These are phyloP conservation scores for Phytophthora cactorum DNA, from an alignment of 352 stramenopile species.

Conservation along the genomic window DNA sequence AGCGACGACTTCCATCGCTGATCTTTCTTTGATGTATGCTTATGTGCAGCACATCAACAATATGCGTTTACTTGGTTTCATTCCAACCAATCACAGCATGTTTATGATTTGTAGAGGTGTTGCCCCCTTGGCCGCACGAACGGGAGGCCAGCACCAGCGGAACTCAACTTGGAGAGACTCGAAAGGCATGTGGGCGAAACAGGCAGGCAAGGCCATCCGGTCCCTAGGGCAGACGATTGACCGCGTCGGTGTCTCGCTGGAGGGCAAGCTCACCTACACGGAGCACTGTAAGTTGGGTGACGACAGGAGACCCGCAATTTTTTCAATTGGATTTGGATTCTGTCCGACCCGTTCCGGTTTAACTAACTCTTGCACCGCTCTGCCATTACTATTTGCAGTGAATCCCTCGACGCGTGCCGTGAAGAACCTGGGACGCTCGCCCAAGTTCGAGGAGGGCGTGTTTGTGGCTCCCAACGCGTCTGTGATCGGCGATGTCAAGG, in stretches of 20 bases:
- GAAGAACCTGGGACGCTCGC: constrained; percentile 69
- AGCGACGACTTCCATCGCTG: constrained; percentile 12
- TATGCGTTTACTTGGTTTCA: constrained; percentile 6
- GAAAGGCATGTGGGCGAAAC: constrained; percentile 66
- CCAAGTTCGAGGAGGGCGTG: constrained; percentile 55
- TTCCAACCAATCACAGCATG: constrained; percentile 7
- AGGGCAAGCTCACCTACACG: constrained; percentile 84
- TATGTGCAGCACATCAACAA: constrained; percentile 18
- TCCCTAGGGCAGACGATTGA: constrained; percentile 87
- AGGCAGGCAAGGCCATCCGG: constrained; percentile 84
- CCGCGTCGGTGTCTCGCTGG: constrained; percentile 82
- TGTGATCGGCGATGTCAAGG: constrained; percentile 93
- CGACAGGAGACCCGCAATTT: background rate
- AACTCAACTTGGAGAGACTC: constrained; percentile 41
- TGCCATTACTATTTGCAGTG: constrained; percentile 45
- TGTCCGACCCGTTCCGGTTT: background rate
- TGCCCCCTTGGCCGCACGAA: constrained; percentile 33
- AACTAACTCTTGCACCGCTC: constrained; percentile 1
- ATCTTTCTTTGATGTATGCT: constrained; percentile 1
- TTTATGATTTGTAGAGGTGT: constrained; percentile 24
- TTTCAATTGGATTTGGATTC: constrained; percentile 3
- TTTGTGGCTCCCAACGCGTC: constrained; percentile 94
- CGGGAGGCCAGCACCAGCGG: constrained; percentile 45
- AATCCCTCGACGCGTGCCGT: constrained; percentile 85
- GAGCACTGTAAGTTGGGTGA: constrained; percentile 78